phyloP scores from a whole-genome alignment of 1,139 yeast genomes.

The Suhomyces bribrorum region DNA sequence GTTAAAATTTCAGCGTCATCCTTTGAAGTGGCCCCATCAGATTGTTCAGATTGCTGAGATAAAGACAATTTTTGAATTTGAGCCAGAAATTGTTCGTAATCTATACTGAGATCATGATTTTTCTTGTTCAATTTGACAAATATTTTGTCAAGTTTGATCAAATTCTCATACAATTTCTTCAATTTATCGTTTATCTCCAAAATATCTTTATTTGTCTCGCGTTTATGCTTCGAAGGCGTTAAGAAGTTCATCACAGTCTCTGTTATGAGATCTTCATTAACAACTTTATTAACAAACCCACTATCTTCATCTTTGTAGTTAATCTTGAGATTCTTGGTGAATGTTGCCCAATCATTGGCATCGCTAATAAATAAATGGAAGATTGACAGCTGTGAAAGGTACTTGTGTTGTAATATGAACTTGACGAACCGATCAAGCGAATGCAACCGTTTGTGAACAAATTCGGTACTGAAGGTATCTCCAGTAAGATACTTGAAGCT shows the following conservation, averaged over 20 bases:
- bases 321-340: conserved; percentile 61
- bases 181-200: conserved; percentile 80
- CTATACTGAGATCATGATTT: conserved; percentile 70
- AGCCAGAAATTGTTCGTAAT: conserved; percentile 68
- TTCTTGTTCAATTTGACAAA: conserved; percentile 72
- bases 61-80: conserved; percentile 71
- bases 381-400: conserved; percentile 66
- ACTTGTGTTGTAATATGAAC: conserved; percentile 73
- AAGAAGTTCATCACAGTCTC: conserved; percentile 93
- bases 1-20: conserved; percentile 21
- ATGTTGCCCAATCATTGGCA: conserved; percentile 81
- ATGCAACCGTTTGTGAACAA: conserved; percentile 80
- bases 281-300: conserved; percentile 43
- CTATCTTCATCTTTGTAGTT: conserved; percentile 28
- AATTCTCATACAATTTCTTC: conserved; percentile 80
- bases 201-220: conserved; percentile 75
- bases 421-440: conserved; percentile 76
- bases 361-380: conserved; percentile 74
- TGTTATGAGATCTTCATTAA: conserved; percentile 64
- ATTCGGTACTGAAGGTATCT: conserved; percentile 80
- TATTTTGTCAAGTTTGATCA: conserved; percentile 74
- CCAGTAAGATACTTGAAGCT: conserved; percentile 91
- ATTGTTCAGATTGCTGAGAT: conserved; percentile 33
- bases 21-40: conserved; percentile 13
- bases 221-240: conserved; percentile 66